phyloP scores from a whole-genome alignment of 495 filamentous ascomycete genomes.

The Hypoxylon subgilvum region DNA sequence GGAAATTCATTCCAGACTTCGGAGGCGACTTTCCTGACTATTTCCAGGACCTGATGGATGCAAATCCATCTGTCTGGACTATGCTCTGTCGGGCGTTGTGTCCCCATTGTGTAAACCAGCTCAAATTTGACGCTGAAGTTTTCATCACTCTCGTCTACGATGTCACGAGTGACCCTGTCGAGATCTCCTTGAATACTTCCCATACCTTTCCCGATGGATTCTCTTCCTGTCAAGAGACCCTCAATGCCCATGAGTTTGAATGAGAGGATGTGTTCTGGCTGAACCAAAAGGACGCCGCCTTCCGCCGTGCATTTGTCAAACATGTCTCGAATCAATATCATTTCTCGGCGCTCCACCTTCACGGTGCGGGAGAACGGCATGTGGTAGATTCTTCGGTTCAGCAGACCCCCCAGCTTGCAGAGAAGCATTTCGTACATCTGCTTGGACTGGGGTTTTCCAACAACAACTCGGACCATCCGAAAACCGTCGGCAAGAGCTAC shows the following conservation, averaged over 20 bases:
- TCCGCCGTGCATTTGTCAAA: slow-evolving; percentile 53
- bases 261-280: slow-evolving; percentile 74
- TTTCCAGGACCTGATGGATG: slow-evolving; percentile 60
- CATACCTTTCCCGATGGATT: slow-evolving; percentile 43
- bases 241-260: slow-evolving; percentile 72
- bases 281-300: slow-evolving; percentile 63
- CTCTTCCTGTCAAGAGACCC: slow-evolving; percentile 35
- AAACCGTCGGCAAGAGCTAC: slow-evolving; percentile 59
- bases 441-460: slow-evolving; percentile 64
- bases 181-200: slow-evolving; percentile 53
- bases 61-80: slow-evolving; percentile 65
- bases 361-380: slow-evolving; percentile 67
- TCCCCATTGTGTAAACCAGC: slow-evolving; percentile 72
- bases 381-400: slow-evolving; percentile 63
- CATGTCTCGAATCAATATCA: slow-evolving; percentile 43
- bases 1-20: slow-evolving; percentile 37
- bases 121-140: slow-evolving; percentile 66
- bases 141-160: slow-evolving; percentile 73
- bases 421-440: slow-evolving; percentile 70
- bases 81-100: slow-evolving; percentile 59
- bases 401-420: slow-evolving; percentile 63
- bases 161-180: slow-evolving; percentile 51
- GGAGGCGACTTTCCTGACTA: slow-evolving; percentile 45
- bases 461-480: slow-evolving; percentile 63
- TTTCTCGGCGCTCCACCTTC: slow-evolving; percentile 37